Conservation (phyloP, 169 alveolate species). For the Plasmodium adleri region DNA sequence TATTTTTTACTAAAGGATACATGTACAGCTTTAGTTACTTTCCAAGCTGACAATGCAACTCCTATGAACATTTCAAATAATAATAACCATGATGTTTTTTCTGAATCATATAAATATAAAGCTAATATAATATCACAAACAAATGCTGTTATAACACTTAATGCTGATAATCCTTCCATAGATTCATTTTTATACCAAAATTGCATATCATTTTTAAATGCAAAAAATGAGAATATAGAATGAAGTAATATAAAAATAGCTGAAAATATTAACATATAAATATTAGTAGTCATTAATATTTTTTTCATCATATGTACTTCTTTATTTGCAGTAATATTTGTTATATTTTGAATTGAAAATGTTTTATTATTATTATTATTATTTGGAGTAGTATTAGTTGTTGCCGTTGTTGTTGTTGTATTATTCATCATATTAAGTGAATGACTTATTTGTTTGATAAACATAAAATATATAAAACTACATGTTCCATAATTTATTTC, state of each 20-base stretch:
- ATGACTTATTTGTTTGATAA: slow-evolving; percentile 51
- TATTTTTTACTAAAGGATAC: slow-evolving; percentile 84
- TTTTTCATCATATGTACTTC: slow-evolving; percentile 92
- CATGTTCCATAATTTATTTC: slow-evolving; percentile 60
- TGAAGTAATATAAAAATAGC: slow-evolving; percentile 88
- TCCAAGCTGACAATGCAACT: slow-evolving; percentile 93
- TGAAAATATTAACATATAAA: slow-evolving; percentile 89
- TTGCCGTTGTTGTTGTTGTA: slow-evolving; percentile 11
- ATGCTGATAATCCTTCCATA: slow-evolving; percentile 96
- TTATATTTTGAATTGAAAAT: slow-evolving; percentile 57
- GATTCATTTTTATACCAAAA: slow-evolving; percentile 96
- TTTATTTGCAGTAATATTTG: slow-evolving; percentile 77
- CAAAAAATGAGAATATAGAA: slow-evolving; percentile 91
- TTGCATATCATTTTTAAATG: slow-evolving; percentile 94
- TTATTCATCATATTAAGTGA: slow-evolving; percentile 73
- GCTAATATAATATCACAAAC: slow-evolving; percentile 93
- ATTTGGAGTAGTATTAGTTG: slow-evolving; percentile 4
- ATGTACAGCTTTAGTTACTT: slow-evolving; percentile 94
- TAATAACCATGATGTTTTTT: slow-evolving; percentile 94
- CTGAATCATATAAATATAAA: slow-evolving; percentile 94
- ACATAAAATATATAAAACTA: slow-evolving; percentile 74
- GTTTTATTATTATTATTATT: slow-evolving; percentile 3
- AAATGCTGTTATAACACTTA: slow-evolving; percentile 90
- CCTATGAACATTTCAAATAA: slow-evolving; percentile 93
- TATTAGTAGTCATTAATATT: slow-evolving; percentile 89